Evolutionary conservation across 768 basidiomycete genomes (phyloP).

Genomic region (Termitomyces sp.): DNA sequence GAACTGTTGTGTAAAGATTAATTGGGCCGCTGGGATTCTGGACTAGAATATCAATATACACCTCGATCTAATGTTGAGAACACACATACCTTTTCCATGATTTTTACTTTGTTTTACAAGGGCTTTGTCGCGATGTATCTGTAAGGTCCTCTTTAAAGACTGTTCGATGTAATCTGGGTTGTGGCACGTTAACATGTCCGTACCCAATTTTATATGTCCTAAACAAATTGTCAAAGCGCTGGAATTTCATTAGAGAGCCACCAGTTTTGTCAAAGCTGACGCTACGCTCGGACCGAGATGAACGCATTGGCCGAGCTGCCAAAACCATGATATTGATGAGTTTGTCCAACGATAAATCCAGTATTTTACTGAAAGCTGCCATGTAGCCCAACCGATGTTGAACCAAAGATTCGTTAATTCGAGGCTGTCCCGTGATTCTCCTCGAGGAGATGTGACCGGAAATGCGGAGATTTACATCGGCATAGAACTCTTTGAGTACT

Average conservation of each 20-base stretch:
- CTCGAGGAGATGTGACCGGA: too few species aligned
- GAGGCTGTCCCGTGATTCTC: neutral
- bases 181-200: neutral
- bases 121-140: neutral
- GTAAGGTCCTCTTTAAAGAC: neutral
- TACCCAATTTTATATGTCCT: neutral
- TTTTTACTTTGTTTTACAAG: neutral
- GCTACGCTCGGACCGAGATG: neutral
- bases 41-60: neutral
- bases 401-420: neutral
- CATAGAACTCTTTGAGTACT: neutral
- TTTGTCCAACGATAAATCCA: neutral
- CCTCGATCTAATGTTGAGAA: neutral
- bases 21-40: neutral
- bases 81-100: neutral
- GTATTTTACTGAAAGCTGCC: neutral
- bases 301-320: neutral
- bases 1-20: neutral
- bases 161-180: neutral
- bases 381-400: neutral
- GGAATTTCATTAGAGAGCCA: neutral
- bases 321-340: neutral
- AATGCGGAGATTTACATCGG: too few species aligned
- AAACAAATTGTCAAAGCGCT: neutral
- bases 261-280: neutral